Evolutionary conservation across 2,329 filamentous ascomycete species (phyloP), one percentile per base, ranked within the genome.

Genomic region (Pseudocercospora fuligena): DNA sequence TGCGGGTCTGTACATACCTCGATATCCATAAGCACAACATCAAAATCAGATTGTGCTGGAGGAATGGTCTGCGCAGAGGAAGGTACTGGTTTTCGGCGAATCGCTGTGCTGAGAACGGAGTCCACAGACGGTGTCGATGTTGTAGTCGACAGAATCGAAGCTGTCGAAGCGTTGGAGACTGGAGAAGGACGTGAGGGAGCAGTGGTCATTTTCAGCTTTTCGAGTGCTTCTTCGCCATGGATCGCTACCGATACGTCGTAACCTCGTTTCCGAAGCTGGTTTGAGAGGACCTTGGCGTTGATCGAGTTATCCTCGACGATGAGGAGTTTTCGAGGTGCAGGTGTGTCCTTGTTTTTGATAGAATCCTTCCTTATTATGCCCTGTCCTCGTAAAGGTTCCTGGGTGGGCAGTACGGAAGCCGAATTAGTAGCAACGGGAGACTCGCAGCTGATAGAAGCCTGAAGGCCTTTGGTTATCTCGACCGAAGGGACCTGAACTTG

Each of bases 241-340:
- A 68, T 63, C 11, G 73, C 74, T 2, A 73, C 69, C 11, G 60
- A 54, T 2, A 75, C 71, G 19, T 69, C 66, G 66, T 69, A 75
- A 9, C 72, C 72, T 16, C 69, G 69, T 58, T 68, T 69, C 1
- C 67, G 63, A 1, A 76, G 68, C 61, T 75, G 73, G 23, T 71
- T 73, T 6, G 66, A 60, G 12, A 75, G 62, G 19, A 77, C 70
- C 36, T 71, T 73, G 54, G 75, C 73, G 27, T 77, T 77, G 65
- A 77, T 72, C 1, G 70, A 31, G 54, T 76, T 76, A 64, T 76
- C 74, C 62, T 76, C 73, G 2, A 73, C 74, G 21, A 75, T 40
- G 14, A 70, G 60, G 14, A 70, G 46, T 33, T 54, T 19, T 7
- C 27, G 40, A 53, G 51, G n/a, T 5, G 51, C 6, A 12, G 31